Evolutionary conservation across 306 rosid species (phyloP), one percentile per base, ranked within the genome.

Genomic region (Lupinus albus): DNA sequence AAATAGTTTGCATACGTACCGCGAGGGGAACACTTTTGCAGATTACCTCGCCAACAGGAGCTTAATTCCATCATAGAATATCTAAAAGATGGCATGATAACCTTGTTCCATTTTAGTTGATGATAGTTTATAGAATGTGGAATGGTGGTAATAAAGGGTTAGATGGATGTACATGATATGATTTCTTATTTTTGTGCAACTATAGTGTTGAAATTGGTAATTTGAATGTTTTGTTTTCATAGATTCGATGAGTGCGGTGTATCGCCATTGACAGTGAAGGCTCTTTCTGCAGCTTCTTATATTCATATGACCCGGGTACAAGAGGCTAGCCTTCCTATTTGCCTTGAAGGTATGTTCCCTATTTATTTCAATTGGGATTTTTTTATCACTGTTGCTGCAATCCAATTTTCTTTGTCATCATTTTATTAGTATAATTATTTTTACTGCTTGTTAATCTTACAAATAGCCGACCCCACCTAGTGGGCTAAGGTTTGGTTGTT

Each of bases 231-330:
- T 49, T 68, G 17, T 67, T 84, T 57, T 56, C 44, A 11, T 76
- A 93, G 94, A 61, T 89, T 93, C 80, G 98, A 89, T 18, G 94
- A 84, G 80, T 89, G 84, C n/a, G 84, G 81, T 11, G 81, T 93
- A 80, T 93, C 97, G 18, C 90, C 88, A 8, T 73, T 77, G 68
- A 89, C 97, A 6, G 76, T 88, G 59, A 88, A 80, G 79, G 93
- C 98, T 35, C 93, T 93, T 59, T 83, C 89, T 69, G 76, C 79
- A 3, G 86, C 97, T 68, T 89, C 94, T 21, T 93, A 84, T 81
- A 54, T 79, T 70, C 84, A 68, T 32, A 77, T 89, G 98, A 89
- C 97, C 16, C 81, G 86, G 33, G 94, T 88, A 13, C 98, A 93
- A 73, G 96, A 89, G 88, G 89, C 83, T 57, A 78, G 88, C 72